Conservation (phyloP, 176 grass and related monocot species). For the Juncus effusus region DNA sequence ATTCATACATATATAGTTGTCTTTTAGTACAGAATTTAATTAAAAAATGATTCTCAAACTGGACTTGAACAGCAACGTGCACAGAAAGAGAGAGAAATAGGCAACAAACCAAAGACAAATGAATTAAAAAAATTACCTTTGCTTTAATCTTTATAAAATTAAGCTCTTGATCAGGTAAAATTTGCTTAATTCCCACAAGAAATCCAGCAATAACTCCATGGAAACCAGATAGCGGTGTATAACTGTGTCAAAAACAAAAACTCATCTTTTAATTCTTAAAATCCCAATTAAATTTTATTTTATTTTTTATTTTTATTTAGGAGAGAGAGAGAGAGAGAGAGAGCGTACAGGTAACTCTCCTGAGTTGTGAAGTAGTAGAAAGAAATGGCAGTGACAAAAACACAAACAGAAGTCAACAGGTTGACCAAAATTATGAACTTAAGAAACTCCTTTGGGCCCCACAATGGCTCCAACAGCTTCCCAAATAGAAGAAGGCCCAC, state of each 20-base stretch:
- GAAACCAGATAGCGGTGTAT: constrained; percentile 92
- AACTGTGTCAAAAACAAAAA: constrained; percentile 35
- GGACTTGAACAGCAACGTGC: background rate
- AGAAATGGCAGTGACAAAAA: constrained; percentile 75
- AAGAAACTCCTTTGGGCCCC: constrained; percentile 86
- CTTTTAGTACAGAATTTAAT: background rate
- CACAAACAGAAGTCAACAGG: constrained; percentile 64
- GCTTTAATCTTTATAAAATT: constrained; percentile 82
- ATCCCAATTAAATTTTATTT: too few species aligned
- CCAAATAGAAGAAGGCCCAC: constrained; percentile 86
- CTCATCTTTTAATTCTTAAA: too few species aligned
- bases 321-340: background rate
- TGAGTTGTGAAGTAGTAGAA: constrained; percentile 74
- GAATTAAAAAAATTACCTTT: constrained; percentile 48
- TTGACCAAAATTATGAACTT: constrained; percentile 96
- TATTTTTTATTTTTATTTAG: background rate
- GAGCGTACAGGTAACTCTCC: constrained; percentile 92
- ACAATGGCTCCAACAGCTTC: constrained; percentile 81
- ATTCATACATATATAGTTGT: background rate
- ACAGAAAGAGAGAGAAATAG: too few species aligned
- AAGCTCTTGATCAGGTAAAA: constrained; percentile 89
- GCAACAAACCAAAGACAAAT: constrained; percentile 1
- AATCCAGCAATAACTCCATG: constrained; percentile 86
- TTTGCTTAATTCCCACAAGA: constrained; percentile 88
- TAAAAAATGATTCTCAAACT: too few species aligned